Evolutionary conservation across 2,329 filamentous ascomycete species (phyloP).

Genomic region (Fusarium ambrosium): DNA sequence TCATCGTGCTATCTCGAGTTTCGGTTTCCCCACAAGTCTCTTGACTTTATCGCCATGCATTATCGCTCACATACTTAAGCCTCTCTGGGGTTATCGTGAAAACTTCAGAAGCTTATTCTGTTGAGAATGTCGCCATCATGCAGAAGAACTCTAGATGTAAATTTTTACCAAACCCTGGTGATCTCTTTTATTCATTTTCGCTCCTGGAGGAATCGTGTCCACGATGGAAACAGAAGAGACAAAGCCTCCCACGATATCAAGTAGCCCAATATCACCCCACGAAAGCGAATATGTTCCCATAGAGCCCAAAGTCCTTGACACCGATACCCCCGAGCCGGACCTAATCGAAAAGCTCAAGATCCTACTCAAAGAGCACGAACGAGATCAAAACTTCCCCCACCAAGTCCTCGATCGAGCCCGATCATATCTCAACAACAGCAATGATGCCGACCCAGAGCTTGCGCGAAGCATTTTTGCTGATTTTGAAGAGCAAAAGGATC

Average conservation of each 20-base stretch:
- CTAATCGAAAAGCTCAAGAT: slow-evolving; percentile 20
- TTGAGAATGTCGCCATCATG: slow-evolving; percentile 1
- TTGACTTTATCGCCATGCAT: not conserved
- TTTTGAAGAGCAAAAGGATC: slow-evolving; percentile 38
- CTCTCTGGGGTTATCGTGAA: not conserved
- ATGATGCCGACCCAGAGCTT: slow-evolving; percentile 29
- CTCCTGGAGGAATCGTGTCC: no score
- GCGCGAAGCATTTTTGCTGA: slow-evolving; percentile 36
- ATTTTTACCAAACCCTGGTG: not conserved
- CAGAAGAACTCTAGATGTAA: not conserved
- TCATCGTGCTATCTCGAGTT: not conserved
- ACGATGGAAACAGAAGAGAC: not conserved
- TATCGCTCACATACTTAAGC: not conserved
- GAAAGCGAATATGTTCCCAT: not conserved
- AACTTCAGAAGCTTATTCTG: not conserved
- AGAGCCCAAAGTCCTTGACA: accelerated
- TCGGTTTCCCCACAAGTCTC: not conserved
- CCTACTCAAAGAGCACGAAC: slow-evolving; percentile 57
- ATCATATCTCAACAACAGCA: slow-evolving; percentile 51
- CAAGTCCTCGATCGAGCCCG: slow-evolving; percentile 57
- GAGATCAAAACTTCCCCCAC: slow-evolving; percentile 63
- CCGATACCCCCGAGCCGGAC: not conserved
- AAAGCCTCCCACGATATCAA: not conserved
- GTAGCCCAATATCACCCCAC: not conserved
- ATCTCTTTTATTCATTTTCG: not conserved